Conservation (phyloP, 2,329 filamentous ascomycete genomes). For the Penicillium polonicum region DNA sequence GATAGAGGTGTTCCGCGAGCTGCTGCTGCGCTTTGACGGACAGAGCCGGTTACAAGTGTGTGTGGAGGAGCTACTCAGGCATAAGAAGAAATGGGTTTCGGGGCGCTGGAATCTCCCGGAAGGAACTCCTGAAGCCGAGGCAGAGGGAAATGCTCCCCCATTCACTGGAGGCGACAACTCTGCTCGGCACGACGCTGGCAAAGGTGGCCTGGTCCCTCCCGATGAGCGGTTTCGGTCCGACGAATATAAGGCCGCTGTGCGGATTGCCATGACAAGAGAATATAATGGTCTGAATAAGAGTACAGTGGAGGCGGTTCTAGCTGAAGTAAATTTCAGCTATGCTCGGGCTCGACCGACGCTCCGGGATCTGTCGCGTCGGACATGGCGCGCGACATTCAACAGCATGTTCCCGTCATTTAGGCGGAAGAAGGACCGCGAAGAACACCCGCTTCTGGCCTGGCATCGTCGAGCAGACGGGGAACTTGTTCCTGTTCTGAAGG, state of each 20-base stretch:
- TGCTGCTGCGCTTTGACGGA: conserved; percentile 48
- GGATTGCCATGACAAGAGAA: conserved; percentile 41
- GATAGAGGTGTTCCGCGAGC: conserved; percentile 49
- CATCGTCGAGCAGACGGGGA: conserved; percentile 36
- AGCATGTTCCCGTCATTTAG: conserved; percentile 45
- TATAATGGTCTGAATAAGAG: conserved; percentile 46
- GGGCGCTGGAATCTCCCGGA: conserved; percentile 46
- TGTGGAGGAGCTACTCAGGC: conserved; percentile 47
- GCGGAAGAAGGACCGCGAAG: conserved; percentile 41
- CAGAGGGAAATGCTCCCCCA: neutral
- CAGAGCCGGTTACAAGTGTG: conserved; percentile 48
- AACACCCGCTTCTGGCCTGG: conserved; percentile 43
- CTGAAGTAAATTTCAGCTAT: conserved; percentile 50
- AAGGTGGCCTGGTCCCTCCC: conserved; percentile 31
- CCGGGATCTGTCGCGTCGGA: conserved; percentile 43
- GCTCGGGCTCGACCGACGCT: conserved; percentile 44
- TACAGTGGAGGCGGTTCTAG: conserved; percentile 48
- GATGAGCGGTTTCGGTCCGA: conserved; percentile 47
- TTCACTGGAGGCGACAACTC: neutral
- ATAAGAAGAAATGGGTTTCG: conserved; percentile 49
- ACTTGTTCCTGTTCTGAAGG: conserved; percentile 36
- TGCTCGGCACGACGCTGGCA: conserved; percentile 9
- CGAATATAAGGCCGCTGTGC: conserved; percentile 45
- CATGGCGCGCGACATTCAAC: conserved; percentile 47
- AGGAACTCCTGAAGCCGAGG: conserved; percentile 10